Conservation (phyloP, 2,329 filamentous ascomycete species). For the Tolypocladium endophyticum region DNA sequence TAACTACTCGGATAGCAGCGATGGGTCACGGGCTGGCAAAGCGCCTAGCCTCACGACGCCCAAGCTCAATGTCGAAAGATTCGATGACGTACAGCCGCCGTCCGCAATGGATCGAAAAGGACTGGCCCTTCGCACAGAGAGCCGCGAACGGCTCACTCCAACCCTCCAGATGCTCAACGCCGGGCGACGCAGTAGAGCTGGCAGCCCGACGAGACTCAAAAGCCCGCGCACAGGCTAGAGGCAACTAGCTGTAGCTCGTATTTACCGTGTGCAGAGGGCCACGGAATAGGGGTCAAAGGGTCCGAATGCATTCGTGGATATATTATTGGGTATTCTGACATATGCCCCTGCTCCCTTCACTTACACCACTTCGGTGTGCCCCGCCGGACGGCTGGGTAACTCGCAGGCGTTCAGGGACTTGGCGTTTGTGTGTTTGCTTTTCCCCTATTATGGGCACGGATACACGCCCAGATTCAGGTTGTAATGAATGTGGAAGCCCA, state of each 20-base stretch:
- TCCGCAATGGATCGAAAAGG: slow-evolving; percentile 56
- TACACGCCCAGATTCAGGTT: not conserved
- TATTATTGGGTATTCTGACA: not conserved
- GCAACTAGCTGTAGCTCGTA: not conserved
- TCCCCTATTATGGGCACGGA: not conserved
- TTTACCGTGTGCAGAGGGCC: slow-evolving; percentile 5
- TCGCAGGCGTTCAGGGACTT: not conserved
- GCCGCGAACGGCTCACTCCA: slow-evolving; percentile 63
- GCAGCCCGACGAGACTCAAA: slow-evolving; percentile 48
- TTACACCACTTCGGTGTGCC: not conserved
- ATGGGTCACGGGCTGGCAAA: slow-evolving; percentile 43
- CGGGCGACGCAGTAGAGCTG: slow-evolving; percentile 45
- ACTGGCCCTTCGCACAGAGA: slow-evolving; percentile 73
- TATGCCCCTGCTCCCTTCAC: not conserved
- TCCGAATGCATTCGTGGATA: not conserved
- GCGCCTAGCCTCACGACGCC: slow-evolving; percentile 61
- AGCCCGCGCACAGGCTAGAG: slow-evolving; percentile 41
- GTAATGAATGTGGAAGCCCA: too few species aligned
- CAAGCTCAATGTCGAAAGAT: slow-evolving; percentile 42
- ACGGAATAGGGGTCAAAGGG: not conserved
- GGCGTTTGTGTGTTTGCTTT: not conserved
- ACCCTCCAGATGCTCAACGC: slow-evolving; percentile 43
- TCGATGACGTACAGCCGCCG: slow-evolving; percentile 32
- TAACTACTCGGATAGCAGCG: slow-evolving; percentile 52
- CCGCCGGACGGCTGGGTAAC: not conserved